Percentiles rank a stretch among this genome's conserved stretches.
phyloP scores from a whole-genome alignment of 2,329 filamentous ascomycete genomes.

The Trichoderma arundinaceum region DNA sequence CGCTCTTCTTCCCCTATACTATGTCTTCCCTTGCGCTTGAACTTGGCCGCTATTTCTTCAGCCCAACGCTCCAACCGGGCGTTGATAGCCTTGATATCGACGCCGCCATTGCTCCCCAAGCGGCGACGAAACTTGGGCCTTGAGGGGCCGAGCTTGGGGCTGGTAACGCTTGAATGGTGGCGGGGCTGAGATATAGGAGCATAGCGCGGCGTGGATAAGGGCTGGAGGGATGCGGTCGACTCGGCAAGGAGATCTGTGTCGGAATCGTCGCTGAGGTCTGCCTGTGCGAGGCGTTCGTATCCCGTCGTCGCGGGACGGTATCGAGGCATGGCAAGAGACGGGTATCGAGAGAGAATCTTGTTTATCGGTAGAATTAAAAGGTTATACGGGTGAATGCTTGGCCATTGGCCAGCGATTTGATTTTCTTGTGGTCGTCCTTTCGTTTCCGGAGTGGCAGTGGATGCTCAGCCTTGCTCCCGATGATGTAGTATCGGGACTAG shows the following conservation, averaged over 20 bases:
- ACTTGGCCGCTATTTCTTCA: conserved; percentile 95
- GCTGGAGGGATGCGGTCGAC: conserved; percentile 62
- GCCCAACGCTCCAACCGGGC: conserved; percentile 94
- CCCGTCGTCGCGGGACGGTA: conserved; percentile 75
- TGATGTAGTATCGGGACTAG: neutral
- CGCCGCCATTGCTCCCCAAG: conserved; percentile 77
- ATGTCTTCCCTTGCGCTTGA: conserved; percentile 85
- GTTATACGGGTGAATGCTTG: neutral
- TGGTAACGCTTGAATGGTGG: conserved; percentile 64
- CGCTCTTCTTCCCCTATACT: conserved; percentile 78
- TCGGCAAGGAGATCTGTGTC: conserved; percentile 66
- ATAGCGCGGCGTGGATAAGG: conserved; percentile 66
- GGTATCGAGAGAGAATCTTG: neutral
- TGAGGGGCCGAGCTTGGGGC: conserved; percentile 51
- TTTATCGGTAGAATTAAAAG: neutral
- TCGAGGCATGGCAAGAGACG: conserved; percentile 62
- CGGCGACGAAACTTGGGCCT: conserved; percentile 54
- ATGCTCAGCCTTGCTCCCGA: conserved; percentile 11
- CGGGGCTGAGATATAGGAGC: conserved; percentile 66
- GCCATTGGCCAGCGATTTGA: neutral
- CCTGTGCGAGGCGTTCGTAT: conserved; percentile 84
- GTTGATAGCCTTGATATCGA: conserved; percentile 98
- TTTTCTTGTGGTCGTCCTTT: neutral
- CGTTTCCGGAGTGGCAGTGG: neutral
- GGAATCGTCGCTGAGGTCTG: conserved; percentile 76